Evolutionary conservation across 306 rosid genomes (phyloP).

Genomic region (Cotoneaster glaucophyllus): DNA sequence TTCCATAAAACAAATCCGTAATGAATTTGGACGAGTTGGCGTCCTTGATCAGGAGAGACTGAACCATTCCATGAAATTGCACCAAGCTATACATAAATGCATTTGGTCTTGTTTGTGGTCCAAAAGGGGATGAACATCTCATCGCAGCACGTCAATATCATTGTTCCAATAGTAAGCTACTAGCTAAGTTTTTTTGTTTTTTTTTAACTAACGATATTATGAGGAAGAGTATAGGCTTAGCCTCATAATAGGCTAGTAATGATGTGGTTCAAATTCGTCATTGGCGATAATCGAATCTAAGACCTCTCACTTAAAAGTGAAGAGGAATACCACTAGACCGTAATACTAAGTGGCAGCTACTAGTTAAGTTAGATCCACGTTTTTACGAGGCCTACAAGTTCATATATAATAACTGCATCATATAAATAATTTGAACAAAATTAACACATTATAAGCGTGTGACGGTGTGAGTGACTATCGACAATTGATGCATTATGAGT

Average conservation of each 20-base stretch:
- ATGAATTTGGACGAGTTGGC: slow-evolving; percentile 1
- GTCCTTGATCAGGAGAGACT: neutral
- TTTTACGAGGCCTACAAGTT: neutral
- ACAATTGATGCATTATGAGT: neutral
- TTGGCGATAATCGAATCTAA: no score
- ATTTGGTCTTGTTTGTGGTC: slow-evolving; percentile 6
- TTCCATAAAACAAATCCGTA: neutral
- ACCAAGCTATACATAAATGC: neutral
- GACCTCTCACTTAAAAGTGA: no score
- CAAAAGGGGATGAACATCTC: neutral
- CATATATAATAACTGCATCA: neutral
- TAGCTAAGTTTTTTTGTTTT: neutral
- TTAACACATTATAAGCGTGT: no score
- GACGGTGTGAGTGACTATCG: neutral
- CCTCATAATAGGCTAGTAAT: no score
- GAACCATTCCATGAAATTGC: neutral
- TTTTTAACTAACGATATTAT: no score
- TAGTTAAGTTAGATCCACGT: neutral
- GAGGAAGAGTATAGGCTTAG: no score
- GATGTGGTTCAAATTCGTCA: no score
- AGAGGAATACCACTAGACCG: no score
- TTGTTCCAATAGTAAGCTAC: neutral
- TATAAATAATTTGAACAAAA: no score
- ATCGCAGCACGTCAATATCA: neutral
- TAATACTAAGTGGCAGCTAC: no score